Base-by-base conservation (phyloP, 306 rosid species). In the Fagus crenata region DNA sequence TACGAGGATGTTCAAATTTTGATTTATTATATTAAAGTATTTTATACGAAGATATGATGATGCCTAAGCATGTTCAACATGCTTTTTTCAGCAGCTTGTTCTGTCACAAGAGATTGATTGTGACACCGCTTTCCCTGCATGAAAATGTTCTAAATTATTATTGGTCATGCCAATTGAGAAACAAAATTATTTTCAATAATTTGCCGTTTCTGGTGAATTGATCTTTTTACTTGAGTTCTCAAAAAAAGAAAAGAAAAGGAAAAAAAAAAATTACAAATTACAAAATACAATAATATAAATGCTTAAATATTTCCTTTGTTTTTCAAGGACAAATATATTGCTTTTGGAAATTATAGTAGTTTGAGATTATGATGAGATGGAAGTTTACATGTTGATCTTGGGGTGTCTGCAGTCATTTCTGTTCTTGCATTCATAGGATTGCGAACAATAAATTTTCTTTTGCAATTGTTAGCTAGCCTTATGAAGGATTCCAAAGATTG, bases 401-500 rank as follows among this genome's bases (percentile, higher is more conserved):
- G 2, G 15, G 35, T 58, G 64, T 28, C 15, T 22, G 36, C 14
- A 46, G 64, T 58, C 64, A 15, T 63, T 33, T 14, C 69, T 63
- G 69, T 33, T 63, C 69, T 14, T 63, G n/a, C 40, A 32, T 63
- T 35, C 28, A 1, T 35, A 35, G 33, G 69, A 14, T 32, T 35
- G 43, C 8, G 33, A 6, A 63, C 28, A 63, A 35, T 12, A 33
- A 61, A 12, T 5, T 61, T 32, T 13, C 67, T 61, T 61, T 35
- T 46, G 51, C 14, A 46, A 2, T 12, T 31, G n/a, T 61, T 61
- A 11, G 67, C 18, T 61, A 13, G 69, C 18, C 42, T 36, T 35
- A 13, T 35, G 69, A 63, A 14, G 69, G 69, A 63, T 63, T 33
- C 69, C 8, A 4, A 63, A 63, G 69, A 35, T 35, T 33, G 69